These are phyloP conservation scores for Paspalum notatum DNA, from an alignment of 176 grass and related monocot genomes.

Conservation along the genomic window DNA sequence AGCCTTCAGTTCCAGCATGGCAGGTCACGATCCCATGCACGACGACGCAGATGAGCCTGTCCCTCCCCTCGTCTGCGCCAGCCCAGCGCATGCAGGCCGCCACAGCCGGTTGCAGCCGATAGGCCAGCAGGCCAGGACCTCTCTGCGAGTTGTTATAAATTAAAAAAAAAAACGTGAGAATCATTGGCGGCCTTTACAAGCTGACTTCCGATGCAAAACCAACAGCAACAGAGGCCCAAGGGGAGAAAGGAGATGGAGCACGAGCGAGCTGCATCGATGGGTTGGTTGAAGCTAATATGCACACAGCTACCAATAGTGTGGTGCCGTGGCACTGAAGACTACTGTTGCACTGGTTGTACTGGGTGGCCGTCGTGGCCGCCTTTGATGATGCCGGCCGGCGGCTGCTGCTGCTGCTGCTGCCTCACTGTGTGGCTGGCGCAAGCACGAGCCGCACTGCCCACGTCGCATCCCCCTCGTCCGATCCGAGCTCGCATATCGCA, in stretches of 20 bases:
- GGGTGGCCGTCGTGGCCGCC: background rate
- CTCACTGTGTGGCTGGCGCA: background rate
- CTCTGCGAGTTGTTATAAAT: too few species aligned
- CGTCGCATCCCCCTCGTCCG: background rate
- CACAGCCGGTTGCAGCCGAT: background rate
- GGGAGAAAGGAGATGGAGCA: background rate
- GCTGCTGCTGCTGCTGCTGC: background rate
- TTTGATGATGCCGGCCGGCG: background rate
- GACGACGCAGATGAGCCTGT: background rate
- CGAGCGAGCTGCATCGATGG: too few species aligned
- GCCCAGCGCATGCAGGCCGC: background rate
- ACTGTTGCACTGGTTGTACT: background rate
- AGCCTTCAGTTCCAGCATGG: constrained; percentile 32
- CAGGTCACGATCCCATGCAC: constrained; percentile 13
- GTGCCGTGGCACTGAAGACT: background rate
- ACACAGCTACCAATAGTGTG: too few species aligned
- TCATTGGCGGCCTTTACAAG: background rate
- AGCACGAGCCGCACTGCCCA: background rate
- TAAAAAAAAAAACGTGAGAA: background rate
- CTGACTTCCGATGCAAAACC: background rate
- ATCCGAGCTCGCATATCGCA: too few species aligned
- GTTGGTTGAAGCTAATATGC: too few species aligned
- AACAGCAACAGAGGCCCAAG: background rate
- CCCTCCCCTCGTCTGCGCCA: background rate
- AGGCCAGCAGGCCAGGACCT: too few species aligned